phyloP scores from a whole-genome alignment of 2,329 filamentous ascomycete species.

The Fusarium drepaniforme region DNA sequence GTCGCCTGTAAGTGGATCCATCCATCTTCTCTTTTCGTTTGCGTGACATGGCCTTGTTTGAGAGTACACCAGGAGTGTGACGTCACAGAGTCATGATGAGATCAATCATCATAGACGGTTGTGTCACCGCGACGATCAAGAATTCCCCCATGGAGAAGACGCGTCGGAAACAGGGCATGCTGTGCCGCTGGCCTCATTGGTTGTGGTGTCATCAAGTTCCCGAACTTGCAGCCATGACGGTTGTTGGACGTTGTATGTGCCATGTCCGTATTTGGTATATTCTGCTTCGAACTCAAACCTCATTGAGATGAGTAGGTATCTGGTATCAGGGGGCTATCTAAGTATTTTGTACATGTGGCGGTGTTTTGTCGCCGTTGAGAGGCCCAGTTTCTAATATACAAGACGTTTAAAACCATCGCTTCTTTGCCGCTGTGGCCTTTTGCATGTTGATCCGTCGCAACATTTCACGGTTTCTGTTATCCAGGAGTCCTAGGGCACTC shows the following conservation, averaged over 20 bases:
- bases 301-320: slow-evolving; percentile 46
- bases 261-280: slow-evolving; percentile 37
- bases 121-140: slow-evolving; percentile 30
- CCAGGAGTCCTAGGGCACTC: slow-evolving; percentile 63
- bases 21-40: slow-evolving; percentile 10
- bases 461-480: slow-evolving; percentile 67
- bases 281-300: slow-evolving; percentile 31
- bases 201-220: slow-evolving; percentile 12
- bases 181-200: slow-evolving; percentile 12
- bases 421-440: slow-evolving; percentile 55
- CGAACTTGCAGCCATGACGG: slow-evolving; percentile 10
- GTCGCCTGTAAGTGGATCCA: slow-evolving; percentile 18
- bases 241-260: slow-evolving; percentile 22
- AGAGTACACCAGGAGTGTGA: slow-evolving; percentile 16
- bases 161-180: neutral
- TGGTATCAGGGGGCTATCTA: slow-evolving; percentile 23
- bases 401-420: slow-evolving; percentile 45
- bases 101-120: slow-evolving; percentile 21
- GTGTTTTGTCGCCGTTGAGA: slow-evolving; percentile 22
- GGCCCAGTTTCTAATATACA: slow-evolving; percentile 21
- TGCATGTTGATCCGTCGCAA: slow-evolving; percentile 64
- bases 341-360: slow-evolving; percentile 35
- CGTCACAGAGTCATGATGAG: slow-evolving; percentile 40
- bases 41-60: neutral
- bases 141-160: slow-evolving; percentile 3